Conservation (phyloP, 2,329 filamentous ascomycete genomes). For the Apiospora hydei region DNA sequence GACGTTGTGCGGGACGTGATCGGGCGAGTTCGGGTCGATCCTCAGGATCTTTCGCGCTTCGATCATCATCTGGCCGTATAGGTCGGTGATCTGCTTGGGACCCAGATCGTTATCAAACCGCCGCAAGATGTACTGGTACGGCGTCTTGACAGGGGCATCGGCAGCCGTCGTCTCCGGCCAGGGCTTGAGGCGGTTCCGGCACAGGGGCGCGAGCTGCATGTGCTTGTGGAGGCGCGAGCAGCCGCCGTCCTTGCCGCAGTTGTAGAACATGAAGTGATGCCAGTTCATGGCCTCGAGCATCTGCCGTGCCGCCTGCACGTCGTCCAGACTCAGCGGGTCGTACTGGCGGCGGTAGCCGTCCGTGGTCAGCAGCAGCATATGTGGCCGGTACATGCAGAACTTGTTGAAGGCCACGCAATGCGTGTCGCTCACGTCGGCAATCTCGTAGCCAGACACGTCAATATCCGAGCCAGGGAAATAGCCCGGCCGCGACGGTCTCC, state of each 20-base stretch:
- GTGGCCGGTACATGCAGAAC: constrained; percentile 56
- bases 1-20: constrained; percentile 52
- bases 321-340: constrained; percentile 48
- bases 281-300: constrained; percentile 40
- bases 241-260: constrained; percentile 52
- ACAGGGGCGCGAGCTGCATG: constrained; percentile 50
- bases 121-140: constrained; percentile 46
- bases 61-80: constrained; percentile 40
- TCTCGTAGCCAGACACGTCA: constrained; percentile 49
- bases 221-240: constrained; percentile 59
- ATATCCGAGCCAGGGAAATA: constrained; percentile 49
- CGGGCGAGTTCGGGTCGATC: constrained; percentile 22
- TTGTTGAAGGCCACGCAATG: constrained; percentile 57
- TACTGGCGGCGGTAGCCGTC: constrained; percentile 56
- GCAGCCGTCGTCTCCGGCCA: constrained; percentile 34
- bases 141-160: constrained; percentile 35
- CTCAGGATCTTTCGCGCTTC: constrained; percentile 31
- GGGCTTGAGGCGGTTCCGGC: constrained; percentile 37
- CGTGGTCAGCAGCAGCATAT: constrained; percentile 54
- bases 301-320: constrained; percentile 48
- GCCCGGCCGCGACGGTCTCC: constrained; percentile 26
- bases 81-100: constrained; percentile 28
- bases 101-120: constrained; percentile 40
- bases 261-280: constrained; percentile 52
- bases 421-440: constrained; percentile 47